Base-by-base conservation (phyloP, 164 flowering plant species). In the Amborella trichopoda region DNA sequence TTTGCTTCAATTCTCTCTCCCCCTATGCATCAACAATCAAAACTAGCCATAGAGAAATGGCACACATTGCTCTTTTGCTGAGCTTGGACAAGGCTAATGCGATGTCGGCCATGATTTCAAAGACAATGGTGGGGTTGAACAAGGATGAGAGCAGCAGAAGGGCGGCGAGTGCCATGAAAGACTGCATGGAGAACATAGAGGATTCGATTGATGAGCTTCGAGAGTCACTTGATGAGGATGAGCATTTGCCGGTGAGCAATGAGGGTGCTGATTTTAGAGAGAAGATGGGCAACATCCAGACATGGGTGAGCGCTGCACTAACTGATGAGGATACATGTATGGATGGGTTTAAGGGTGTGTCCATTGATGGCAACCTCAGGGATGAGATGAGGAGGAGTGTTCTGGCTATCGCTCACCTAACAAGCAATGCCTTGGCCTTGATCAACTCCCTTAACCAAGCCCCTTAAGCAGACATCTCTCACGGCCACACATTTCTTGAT, bases 221-320 rank as follows among this genome's bases (percentile, higher is more conserved):
- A 16, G 37, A 56, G 12, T 68, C 81, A 3, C 8, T 75, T 21
- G 34, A n/a, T n/a, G 79, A 70, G 32, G 52, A 75, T 79, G 47
- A 33, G 26, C 59, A 60, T 21, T 48, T 76, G 13, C 33, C 19
- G 8, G 69, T 64, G 3, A 58, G 64, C 1, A 68, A 73, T 10
- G 60, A 66, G 30, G 56, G 47, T n/a, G 30, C 48, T 6, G 38
- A 74, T 21, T n/a, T n/a, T n/a, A n/a, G n/a, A n/a, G n/a, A n/a
- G n/a, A n/a, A n/a, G n/a, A 58, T 75, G 71, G 57, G 66, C 43
- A 60, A 74, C 14, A 58, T 79, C 1, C 53, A 68, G 68, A 81
- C 84, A 1, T 76, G 78, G 75, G 80, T 77, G 1, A 81, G 82
- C 40, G 80, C 89, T 1, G 82, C 82, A 1, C 46, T 81, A 40